A percentile compares a stretch with the other conserved stretches of the same genome.
phyloP scores from a whole-genome alignment of 2,329 filamentous ascomycete genomes.

The Teratosphaeriaceae sp. region DNA sequence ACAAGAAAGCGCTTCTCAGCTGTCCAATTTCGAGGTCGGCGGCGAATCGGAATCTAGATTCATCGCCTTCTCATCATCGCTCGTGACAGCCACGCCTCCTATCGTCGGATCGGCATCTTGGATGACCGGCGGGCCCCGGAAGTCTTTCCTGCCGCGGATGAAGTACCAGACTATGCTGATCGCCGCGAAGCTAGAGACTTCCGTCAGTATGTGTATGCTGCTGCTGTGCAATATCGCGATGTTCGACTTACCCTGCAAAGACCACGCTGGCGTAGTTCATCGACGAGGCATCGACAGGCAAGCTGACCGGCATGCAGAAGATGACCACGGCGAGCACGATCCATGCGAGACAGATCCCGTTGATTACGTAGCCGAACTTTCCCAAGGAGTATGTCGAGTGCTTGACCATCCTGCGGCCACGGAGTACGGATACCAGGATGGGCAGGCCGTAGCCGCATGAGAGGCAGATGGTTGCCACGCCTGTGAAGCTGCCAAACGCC shows the following conservation, averaged over 20 bases:
- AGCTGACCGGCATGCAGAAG: constrained; percentile 62
- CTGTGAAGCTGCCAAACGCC: constrained; percentile 74
- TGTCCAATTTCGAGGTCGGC: background rate
- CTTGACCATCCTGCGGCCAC: constrained; percentile 58
- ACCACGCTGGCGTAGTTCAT: constrained; percentile 37
- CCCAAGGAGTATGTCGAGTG: constrained; percentile 64
- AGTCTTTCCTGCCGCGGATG: constrained; percentile 27
- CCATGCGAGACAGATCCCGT: constrained; percentile 62
- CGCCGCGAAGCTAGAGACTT: constrained; percentile 24
- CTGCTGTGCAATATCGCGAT: too few relatives aligned
- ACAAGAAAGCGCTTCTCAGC: too few relatives aligned
- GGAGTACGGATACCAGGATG: constrained; percentile 63
- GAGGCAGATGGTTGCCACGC: constrained; percentile 72
- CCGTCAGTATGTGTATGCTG: background rate
- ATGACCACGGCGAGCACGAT: constrained; percentile 62
- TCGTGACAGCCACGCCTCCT: constrained; percentile 18
- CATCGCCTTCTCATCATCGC: constrained; percentile 18
- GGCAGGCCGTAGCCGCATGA: constrained; percentile 70
- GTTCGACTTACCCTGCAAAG: constrained; percentile 18
- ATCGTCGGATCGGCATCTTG: constrained; percentile 22
- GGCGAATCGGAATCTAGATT: constrained; percentile 1
- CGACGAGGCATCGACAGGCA: constrained; percentile 33
- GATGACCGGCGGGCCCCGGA: constrained; percentile 29
- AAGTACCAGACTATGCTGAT: constrained; percentile 30
- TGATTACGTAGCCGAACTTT: constrained; percentile 61